A percentile compares a stretch with the other conserved stretches of the same genome.
Evolutionary conservation across 75 land plant species (phyloP).

Genomic region (Sequoia sempervirens): DNA sequence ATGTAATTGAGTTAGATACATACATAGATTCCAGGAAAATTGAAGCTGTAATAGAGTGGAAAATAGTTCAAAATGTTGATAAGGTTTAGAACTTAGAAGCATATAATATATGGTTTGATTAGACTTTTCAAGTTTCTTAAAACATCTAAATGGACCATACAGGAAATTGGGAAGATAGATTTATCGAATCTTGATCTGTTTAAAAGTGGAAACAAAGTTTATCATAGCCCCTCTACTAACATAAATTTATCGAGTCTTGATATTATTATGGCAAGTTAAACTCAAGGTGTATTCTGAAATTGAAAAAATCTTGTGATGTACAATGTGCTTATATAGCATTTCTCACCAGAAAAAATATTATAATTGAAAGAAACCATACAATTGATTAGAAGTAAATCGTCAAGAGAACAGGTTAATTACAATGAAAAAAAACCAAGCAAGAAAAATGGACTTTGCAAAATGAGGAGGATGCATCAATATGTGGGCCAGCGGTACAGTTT

Average conservation of each 20-base stretch:
- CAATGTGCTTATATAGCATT: background rate
- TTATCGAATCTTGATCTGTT: background rate
- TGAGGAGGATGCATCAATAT: background rate
- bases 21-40: background rate
- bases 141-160: background rate
- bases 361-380: background rate
- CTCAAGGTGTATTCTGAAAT: background rate
- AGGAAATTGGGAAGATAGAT: background rate
- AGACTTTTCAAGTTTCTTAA: background rate
- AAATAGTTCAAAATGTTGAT: background rate
- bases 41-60: background rate
- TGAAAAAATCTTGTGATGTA: background rate
- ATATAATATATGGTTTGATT: background rate
- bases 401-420: background rate
- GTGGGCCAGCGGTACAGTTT: background rate
- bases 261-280: background rate
- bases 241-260: no score
- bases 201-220: background rate
- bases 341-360: background rate
- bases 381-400: background rate
- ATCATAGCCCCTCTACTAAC: background rate
- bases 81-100: background rate
- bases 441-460: background rate
- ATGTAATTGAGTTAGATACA: background rate
- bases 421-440: background rate